Percentiles rank a stretch among this genome's conserved stretches.
Evolutionary conservation across 2,329 filamentous ascomycete species (phyloP).

Genomic region (Cladorrhinum sp.): DNA sequence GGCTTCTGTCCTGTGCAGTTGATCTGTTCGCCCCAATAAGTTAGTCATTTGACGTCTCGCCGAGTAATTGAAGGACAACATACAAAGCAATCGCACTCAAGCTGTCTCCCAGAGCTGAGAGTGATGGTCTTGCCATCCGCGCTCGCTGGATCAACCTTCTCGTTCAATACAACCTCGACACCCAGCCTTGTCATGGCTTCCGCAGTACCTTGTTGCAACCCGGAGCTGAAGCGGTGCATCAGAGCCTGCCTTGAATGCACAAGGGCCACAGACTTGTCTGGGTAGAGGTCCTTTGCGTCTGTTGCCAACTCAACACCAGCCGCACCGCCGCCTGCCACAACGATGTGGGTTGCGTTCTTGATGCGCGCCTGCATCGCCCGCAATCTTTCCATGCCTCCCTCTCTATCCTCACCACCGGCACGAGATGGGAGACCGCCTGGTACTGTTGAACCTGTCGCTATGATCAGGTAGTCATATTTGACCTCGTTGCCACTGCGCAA

Average conservation of each 20-base stretch:
- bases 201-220: slow-evolving; percentile 41
- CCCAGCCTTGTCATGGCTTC: slow-evolving; percentile 45
- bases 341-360: slow-evolving; percentile 41
- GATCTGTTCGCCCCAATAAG: slow-evolving; percentile 38
- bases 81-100: slow-evolving; percentile 52
- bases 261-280: slow-evolving; percentile 53
- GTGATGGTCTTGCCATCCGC: slow-evolving; percentile 39
- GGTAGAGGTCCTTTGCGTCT: slow-evolving; percentile 55
- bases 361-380: slow-evolving; percentile 46
- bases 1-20: slow-evolving; percentile 59
- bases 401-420: slow-evolving; percentile 41
- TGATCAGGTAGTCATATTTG: slow-evolving; percentile 52
- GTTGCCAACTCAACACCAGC: slow-evolving; percentile 60
- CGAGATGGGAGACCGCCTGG: slow-evolving; percentile 46
- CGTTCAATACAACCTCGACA: slow-evolving; percentile 50
- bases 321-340: slow-evolving; percentile 57
- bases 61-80: slow-evolving; percentile 20
- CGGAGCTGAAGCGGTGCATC: slow-evolving; percentile 50
- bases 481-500: slow-evolving; percentile 44
- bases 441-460: slow-evolving; percentile 53
- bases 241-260: slow-evolving; percentile 55
- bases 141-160: slow-evolving; percentile 41
- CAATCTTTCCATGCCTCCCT: slow-evolving; percentile 42
- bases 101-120: slow-evolving; percentile 42
- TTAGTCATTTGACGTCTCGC: slow-evolving; percentile 4